Conservation (phyloP, 768 basidiomycete genomes). For the Polyporus arcularius region DNA sequence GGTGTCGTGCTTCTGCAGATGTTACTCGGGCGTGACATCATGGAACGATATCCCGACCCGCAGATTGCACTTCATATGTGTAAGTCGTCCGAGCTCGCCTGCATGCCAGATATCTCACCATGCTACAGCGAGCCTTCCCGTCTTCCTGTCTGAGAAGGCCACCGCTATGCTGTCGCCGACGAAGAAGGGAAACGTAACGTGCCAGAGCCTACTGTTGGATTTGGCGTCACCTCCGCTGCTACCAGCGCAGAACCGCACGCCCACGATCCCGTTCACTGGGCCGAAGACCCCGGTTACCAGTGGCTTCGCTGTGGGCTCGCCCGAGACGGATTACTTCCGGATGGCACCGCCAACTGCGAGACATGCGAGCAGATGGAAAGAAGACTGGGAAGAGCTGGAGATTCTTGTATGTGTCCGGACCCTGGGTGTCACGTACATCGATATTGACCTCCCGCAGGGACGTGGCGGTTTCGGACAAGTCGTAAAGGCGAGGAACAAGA, state of each 20-base stretch:
- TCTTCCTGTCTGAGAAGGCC: slow-evolving; percentile 50
- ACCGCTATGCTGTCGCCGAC: slow-evolving; percentile 59
- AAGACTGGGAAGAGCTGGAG: slow-evolving; percentile 94
- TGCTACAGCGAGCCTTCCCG: slow-evolving; percentile 52
- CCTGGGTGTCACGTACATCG: not conserved
- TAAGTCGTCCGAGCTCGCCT: slow-evolving; percentile 33
- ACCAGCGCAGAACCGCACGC: slow-evolving; percentile 17
- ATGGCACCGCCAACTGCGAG: slow-evolving; percentile 40
- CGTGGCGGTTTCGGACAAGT: slow-evolving; percentile 93
- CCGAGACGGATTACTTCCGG: slow-evolving; percentile 66
- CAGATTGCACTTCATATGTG: slow-evolving; percentile 59
- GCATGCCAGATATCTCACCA: not conserved
- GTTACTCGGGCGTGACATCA: slow-evolving; percentile 77
- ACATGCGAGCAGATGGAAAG: slow-evolving; percentile 81
- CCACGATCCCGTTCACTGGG: slow-evolving; percentile 33
- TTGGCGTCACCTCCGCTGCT: not conserved
- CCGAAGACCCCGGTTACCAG: slow-evolving; percentile 54
- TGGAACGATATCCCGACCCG: slow-evolving; percentile 50
- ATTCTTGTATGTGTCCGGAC: slow-evolving; percentile 50
- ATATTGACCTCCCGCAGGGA: slow-evolving; percentile 48
- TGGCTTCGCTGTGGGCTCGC: slow-evolving; percentile 48
- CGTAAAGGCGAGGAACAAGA: slow-evolving; percentile 88
- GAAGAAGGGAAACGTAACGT: slow-evolving; percentile 59
- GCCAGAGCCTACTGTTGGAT: slow-evolving; percentile 58
- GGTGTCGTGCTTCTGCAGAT: slow-evolving; percentile 84